Evolutionary conservation across 768 basidiomycete species (phyloP).

Genomic region (Mycena haematopus): DNA sequence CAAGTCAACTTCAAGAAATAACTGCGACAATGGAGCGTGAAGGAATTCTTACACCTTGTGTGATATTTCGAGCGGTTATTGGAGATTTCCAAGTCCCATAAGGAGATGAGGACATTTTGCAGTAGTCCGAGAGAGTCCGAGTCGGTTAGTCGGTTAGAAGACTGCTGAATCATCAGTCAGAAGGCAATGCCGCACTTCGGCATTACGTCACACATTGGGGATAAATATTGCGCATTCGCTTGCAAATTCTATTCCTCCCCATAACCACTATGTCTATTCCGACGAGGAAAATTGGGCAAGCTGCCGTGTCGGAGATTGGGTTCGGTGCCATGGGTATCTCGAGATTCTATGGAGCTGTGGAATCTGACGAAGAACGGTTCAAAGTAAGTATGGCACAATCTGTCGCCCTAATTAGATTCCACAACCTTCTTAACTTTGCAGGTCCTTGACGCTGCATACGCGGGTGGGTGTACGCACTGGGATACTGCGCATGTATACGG

Average conservation of each 20-base stretch:
- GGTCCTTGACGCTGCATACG: conserved; percentile 21
- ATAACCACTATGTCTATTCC: conserved; percentile 22
- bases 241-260: too few species aligned
- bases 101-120: conserved; percentile 42
- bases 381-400: conserved; percentile 43
- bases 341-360: conserved; percentile 44
- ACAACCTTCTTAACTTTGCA: background rate
- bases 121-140: background rate
- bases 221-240: too few species aligned
- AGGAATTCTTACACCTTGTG: conserved; percentile 44
- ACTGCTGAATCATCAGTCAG: too few species aligned
- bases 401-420: too few species aligned
- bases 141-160: too few species aligned
- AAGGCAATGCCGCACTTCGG: background rate
- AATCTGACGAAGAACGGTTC: conserved; percentile 57
- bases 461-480: conserved; percentile 10
- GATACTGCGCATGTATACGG: conserved; percentile 16
- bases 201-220: too few species aligned
- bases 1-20: background rate
- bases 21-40: background rate
- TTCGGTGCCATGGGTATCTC: conserved; percentile 49
- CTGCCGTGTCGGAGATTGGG: conserved; percentile 46
- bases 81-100: conserved; percentile 66
- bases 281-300: conserved; percentile 39
- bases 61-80: conserved; percentile 54